Base-by-base conservation (phyloP, 495 filamentous ascomycete species). In the Cercophora scortea region DNA sequence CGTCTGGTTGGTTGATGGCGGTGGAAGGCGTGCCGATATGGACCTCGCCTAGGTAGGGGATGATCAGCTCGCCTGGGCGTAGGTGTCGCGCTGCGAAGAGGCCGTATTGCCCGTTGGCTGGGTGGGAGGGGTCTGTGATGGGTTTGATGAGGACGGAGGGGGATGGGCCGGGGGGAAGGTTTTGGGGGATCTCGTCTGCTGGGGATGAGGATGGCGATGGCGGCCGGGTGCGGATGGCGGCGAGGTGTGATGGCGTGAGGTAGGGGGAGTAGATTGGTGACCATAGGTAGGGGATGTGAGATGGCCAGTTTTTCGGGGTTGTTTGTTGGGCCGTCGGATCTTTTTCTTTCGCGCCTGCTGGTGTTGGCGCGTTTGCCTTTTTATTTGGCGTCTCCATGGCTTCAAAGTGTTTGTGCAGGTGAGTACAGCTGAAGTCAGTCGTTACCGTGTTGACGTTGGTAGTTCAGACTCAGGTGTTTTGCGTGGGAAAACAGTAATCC, bases 31-130 rank as follows among this genome's bases (percentile, higher is more conserved):
- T 50, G 25, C 74, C 69, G 13, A 58, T 51, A 63, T 88, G 85
- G 11, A 83, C 65, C 36, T 74, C 70, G 8, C 86, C 86, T 6
- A 86, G 64, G 58, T 90, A 90, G n/a, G 79, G 75, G 6, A 86
- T 54, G 42, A 90, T 76, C 39, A 85, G 72, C 1, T 73, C 66
- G 32, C 74, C 77, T 0, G 86, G 80, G 16, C 61, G 54, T 6
- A 90, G 75, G 47, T 76, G 62, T 9, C 68, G 69, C 3, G 77
- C 64, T 6, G 86, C 83, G 59, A 88, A 87, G 32, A 90, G 76
- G 0, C 86, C 86, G 41, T 59, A 61, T 62, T 90, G 86, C 33
- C 78, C 78, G 57, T 67, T 46, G 3, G 86, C 86, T 1, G 86
- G 86, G 55, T 90, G 62, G 8, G 12, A 56, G 2, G 75, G 66